Conservation (phyloP, 2,329 filamentous ascomycete genomes). For the Ascochyta lentis region DNA sequence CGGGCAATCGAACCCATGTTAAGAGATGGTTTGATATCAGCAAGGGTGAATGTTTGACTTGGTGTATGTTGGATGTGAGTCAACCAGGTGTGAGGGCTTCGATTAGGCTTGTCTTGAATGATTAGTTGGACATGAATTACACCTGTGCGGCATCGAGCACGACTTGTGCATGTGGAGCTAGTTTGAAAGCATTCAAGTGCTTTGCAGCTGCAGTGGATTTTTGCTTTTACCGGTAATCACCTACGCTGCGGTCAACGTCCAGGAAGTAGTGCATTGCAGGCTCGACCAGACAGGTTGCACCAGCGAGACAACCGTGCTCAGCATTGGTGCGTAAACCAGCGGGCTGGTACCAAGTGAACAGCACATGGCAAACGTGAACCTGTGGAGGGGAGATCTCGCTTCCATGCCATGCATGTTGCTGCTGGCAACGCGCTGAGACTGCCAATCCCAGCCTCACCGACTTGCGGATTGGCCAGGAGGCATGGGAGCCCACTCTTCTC, state of each 20-base stretch:
- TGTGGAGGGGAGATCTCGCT: constrained; percentile 18
- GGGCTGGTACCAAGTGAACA: constrained; percentile 27
- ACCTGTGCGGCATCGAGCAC: not conserved
- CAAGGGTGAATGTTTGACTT: not conserved
- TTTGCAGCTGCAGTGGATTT: not conserved
- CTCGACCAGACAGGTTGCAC: constrained; percentile 5
- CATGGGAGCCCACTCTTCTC: constrained; percentile 10
- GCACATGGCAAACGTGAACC: constrained; percentile 21
- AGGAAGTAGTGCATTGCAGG: constrained; percentile 1
- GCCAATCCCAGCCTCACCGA: constrained; percentile 36
- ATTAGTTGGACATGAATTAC: not conserved
- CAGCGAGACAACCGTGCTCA: constrained; percentile 16
- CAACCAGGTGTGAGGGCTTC: not conserved
- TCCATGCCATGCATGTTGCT: constrained; percentile 25
- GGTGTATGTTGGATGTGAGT: not conserved
- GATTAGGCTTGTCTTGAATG: not conserved
- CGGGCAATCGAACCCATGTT: not conserved
- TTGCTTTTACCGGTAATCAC: not conserved
- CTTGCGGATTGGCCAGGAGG: constrained; percentile 24
- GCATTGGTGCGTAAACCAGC: constrained; percentile 29
- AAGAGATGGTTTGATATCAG: not conserved
- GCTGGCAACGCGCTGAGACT: constrained; percentile 34
- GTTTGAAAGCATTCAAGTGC: not conserved
- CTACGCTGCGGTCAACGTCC: not conserved
- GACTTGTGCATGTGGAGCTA: not conserved